A percentile compares a stretch with the other conserved stretches of the same genome.
Evolutionary conservation across 257 asterid species (phyloP).

Genomic region (Solanum pimpinellifolium): DNA sequence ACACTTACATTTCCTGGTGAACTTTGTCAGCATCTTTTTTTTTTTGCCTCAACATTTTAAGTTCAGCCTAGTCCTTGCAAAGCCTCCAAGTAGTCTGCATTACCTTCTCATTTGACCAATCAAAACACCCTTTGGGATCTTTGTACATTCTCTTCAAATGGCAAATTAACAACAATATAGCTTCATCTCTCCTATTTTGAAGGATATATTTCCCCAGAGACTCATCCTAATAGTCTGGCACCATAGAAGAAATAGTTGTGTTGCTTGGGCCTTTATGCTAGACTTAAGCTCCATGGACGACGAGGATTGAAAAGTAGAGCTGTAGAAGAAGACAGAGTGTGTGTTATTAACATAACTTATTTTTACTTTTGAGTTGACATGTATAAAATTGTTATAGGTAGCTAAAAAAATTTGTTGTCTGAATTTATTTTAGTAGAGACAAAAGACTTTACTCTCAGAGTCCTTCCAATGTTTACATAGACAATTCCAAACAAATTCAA

Average conservation of each 20-base stretch:
- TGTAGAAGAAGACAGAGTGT: too few relatives aligned
- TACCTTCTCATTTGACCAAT: constrained; percentile 65
- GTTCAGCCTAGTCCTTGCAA: constrained; percentile 42
- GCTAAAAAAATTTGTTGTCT: neutral
- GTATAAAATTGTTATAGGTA: neutral
- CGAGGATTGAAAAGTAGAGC: too few relatives aligned
- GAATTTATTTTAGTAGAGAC: neutral
- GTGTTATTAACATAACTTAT: neutral
- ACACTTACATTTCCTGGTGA: constrained; percentile 37
- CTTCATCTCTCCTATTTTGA: constrained; percentile 39
- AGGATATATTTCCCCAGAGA: constrained; percentile 33
- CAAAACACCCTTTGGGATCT: constrained; percentile 41
- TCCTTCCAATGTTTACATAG: neutral
- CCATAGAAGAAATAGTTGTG: constrained; percentile 7
- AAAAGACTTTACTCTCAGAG: neutral
- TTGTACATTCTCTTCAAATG: constrained; percentile 26
- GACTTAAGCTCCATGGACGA: neutral
- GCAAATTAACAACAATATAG: constrained; percentile 24
- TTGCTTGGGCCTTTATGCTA: constrained; percentile 1
- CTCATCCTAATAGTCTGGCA: constrained; percentile 26
- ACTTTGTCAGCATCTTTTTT: constrained; percentile 42
- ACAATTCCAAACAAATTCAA: neutral
- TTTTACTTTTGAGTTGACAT: neutral
- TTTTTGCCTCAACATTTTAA: constrained; percentile 67
- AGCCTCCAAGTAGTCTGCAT: constrained; percentile 60